A percentile compares a stretch with the other conserved stretches of the same genome.
Conservation (phyloP, 176 grass and related monocot species). For the Triticum timopheevii region DNA sequence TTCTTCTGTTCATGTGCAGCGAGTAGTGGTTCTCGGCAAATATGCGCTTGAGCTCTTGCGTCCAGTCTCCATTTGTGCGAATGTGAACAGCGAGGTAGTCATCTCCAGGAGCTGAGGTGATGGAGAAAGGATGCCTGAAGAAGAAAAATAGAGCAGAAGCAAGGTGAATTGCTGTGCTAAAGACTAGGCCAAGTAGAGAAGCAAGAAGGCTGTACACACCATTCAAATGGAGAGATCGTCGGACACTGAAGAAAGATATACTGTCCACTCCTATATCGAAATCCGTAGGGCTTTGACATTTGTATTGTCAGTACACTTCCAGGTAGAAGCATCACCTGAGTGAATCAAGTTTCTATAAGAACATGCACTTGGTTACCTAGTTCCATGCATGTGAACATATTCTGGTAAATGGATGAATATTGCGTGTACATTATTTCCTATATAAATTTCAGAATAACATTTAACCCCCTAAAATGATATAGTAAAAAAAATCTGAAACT, state of each 20-base stretch:
- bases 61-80: constrained; percentile 91
- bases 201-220: constrained; percentile 33
- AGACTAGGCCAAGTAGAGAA: neutral
- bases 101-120: constrained; percentile 95
- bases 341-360: constrained; percentile 27
- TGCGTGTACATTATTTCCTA: neutral
- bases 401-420: neutral
- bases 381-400: neutral
- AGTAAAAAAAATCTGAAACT: neutral
- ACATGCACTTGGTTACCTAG: neutral
- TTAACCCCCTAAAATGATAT: neutral
- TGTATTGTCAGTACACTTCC: constrained; percentile 94
- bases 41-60: constrained; percentile 90
- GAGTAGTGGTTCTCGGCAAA: constrained; percentile 88
- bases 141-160: neutral
- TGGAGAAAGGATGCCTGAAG: constrained; percentile 96
- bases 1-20: constrained; percentile 55
- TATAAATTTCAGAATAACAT: neutral
- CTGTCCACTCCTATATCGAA: constrained; percentile 96
- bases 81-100: constrained; percentile 97
- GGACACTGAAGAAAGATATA: constrained; percentile 99
- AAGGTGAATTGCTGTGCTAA: constrained; percentile 20
- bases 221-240: constrained; percentile 93
- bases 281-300: constrained; percentile 97
- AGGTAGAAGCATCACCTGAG: constrained; percentile 82